Percentiles rank a stretch among this genome's conserved stretches.
Conservation (phyloP, 805 yeast genomes). For the Yarrowia sp. region DNA sequence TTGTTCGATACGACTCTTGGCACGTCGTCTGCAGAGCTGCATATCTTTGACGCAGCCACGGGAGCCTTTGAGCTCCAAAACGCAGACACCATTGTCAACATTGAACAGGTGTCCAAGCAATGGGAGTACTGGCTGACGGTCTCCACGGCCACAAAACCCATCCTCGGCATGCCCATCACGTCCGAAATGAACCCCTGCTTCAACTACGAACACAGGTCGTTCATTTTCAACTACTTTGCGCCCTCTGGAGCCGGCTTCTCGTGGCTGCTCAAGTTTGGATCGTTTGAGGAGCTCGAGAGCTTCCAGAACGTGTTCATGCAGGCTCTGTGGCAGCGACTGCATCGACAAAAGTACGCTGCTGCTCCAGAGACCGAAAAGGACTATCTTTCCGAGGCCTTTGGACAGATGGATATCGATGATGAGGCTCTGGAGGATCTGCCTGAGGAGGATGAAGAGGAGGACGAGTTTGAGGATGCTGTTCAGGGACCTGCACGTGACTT, state of each 20-base stretch:
- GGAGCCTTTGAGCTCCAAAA: conserved; percentile 50
- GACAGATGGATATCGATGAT: conserved; percentile 41
- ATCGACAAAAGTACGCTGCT: conserved; percentile 42
- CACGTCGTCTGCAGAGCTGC: conserved; percentile 38
- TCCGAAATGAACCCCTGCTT: conserved; percentile 65
- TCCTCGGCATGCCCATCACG: conserved; percentile 46
- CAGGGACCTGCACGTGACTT: conserved; percentile 36
- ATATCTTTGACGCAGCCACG: conserved; percentile 54
- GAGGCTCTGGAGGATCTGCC: conserved; percentile 40
- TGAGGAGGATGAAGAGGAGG: conserved; percentile 44
- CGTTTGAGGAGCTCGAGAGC: conserved; percentile 42
- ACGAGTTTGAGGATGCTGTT: conserved; percentile 32
- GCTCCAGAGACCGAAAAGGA: conserved; percentile 48
- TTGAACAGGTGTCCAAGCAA: conserved; percentile 46
- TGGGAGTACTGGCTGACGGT: conserved; percentile 58
- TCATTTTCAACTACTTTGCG: conserved; percentile 60
- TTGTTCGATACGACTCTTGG: neutral
- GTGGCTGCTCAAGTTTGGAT: conserved; percentile 59
- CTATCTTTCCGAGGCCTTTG: conserved; percentile 57
- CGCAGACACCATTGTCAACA: conserved; percentile 38
- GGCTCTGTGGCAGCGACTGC: conserved; percentile 60
- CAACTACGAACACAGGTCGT: conserved; percentile 54
- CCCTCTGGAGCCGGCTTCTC: conserved; percentile 49
- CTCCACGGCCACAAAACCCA: conserved; percentile 34
- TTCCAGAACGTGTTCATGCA: conserved; percentile 56